Percentiles rank a stretch among this genome's conserved stretches.
These are phyloP conservation scores for Fusarium nygamai DNA, from an alignment of 2,329 filamentous ascomycete genomes.

Conservation along the genomic window DNA sequence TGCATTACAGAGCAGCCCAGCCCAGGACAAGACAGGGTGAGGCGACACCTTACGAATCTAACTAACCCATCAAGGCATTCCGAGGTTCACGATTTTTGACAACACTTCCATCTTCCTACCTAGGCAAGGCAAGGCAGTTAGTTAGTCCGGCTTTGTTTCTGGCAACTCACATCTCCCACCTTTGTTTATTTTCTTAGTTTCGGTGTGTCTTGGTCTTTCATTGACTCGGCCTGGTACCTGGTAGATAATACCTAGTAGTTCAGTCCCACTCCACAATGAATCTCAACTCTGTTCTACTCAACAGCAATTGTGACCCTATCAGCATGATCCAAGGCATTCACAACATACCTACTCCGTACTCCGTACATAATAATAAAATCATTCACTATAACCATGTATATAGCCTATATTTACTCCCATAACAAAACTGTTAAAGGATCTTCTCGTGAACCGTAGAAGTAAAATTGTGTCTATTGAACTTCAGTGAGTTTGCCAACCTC, in stretches of 20 bases:
- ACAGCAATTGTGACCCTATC: neutral
- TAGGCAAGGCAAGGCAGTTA: neutral
- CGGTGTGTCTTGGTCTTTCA: neutral
- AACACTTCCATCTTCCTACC: neutral
- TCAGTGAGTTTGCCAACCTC: neutral
- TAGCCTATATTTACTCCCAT: neutral
- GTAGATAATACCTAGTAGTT: neutral
- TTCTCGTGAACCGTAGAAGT: neutral
- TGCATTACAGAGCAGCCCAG: neutral
- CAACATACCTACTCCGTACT: neutral
- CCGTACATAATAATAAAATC: too few species aligned
- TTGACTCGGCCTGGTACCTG: neutral
- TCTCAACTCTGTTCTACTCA: neutral
- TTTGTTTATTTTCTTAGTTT: neutral
- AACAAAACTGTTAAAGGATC: neutral
- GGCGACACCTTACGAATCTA: neutral
- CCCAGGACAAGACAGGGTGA: neutral
- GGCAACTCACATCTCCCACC: neutral
- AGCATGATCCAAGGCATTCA: neutral
- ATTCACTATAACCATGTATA: neutral
- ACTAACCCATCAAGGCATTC: conserved; percentile 23
- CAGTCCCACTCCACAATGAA: neutral
- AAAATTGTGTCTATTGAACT: neutral
- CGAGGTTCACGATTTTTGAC: conserved; percentile 1
- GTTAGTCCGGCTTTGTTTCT: neutral